Evolutionary conservation across 1,284 basidiomycete species (phyloP).

Genomic region (Farysia itapuensis): DNA sequence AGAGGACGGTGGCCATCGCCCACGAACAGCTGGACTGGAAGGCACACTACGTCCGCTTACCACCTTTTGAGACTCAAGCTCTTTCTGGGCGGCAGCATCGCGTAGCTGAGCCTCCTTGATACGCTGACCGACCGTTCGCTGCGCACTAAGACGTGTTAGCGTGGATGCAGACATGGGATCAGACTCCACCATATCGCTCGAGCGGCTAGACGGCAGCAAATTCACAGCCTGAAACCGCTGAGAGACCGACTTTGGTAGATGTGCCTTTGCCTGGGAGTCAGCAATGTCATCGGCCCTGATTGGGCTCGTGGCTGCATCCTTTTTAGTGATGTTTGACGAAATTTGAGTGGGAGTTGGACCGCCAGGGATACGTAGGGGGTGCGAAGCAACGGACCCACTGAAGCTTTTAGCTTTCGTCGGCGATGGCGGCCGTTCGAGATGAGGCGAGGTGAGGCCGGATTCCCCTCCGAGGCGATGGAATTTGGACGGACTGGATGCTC

Average conservation of each 20-base stretch:
- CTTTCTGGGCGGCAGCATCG: conserved; percentile 23
- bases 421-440: conserved; percentile 18
- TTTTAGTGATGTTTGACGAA: conserved; percentile 10
- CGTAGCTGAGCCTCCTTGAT: conserved; percentile 49
- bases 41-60: conserved; percentile 18
- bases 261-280: conserved; percentile 1
- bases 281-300: conserved; percentile 32
- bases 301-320: conserved; percentile 40
- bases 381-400: background rate
- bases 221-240: too few relatives aligned
- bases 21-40: conserved; percentile 27
- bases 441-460: conserved; percentile 12
- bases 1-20: conserved; percentile 29
- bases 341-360: conserved; percentile 9
- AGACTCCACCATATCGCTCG: background rate
- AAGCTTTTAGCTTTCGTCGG: conserved; percentile 7
- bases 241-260: background rate
- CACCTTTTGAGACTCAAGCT: conserved; percentile 17
- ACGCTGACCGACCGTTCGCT: conserved; percentile 50
- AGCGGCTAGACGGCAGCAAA: too few relatives aligned
- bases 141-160: conserved; percentile 43
- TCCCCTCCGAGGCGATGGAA: conserved; percentile 21
- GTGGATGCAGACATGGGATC: conserved; percentile 29
- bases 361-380: conserved; percentile 21
- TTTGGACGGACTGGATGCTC: conserved; percentile 38